Conservation (phyloP, 2,329 filamentous ascomycete genomes). For the Claviceps capensis region DNA sequence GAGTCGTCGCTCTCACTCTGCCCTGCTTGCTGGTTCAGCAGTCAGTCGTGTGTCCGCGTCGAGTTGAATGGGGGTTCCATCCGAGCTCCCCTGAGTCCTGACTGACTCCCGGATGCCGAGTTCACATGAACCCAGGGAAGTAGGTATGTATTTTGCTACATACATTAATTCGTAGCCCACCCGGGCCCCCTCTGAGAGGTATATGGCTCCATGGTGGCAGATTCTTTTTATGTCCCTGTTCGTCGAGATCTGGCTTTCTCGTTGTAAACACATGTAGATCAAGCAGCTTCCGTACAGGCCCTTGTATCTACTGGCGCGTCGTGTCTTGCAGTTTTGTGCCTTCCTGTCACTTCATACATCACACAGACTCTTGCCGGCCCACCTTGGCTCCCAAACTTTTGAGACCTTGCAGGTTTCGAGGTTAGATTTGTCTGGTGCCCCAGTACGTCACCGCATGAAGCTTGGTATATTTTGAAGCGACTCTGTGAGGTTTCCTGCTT, state of each 20-base stretch:
- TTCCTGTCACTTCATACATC: neutral
- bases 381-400: neutral
- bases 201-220: neutral
- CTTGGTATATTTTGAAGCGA: neutral
- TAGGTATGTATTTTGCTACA: neutral
- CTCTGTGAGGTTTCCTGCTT: neutral
- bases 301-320: neutral
- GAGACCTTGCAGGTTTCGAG: slow-evolving; percentile 1
- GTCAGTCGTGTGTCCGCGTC: neutral
- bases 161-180: neutral
- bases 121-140: neutral
- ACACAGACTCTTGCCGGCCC: neutral
- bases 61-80: neutral
- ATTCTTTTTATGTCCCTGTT: neutral
- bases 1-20: neutral
- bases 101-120: neutral
- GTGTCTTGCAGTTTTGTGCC: neutral
- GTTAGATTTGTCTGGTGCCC: neutral
- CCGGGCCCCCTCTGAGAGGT: neutral
- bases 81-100: neutral
- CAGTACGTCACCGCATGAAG: neutral
- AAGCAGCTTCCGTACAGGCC: neutral
- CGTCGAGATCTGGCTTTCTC: neutral
- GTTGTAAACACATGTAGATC: neutral
- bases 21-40: neutral